Percentiles rank a stretch among this genome's conserved stretches.
These are phyloP conservation scores for Prunus campanulata DNA, from an alignment of 306 rosid genomes.

Conservation along the genomic window DNA sequence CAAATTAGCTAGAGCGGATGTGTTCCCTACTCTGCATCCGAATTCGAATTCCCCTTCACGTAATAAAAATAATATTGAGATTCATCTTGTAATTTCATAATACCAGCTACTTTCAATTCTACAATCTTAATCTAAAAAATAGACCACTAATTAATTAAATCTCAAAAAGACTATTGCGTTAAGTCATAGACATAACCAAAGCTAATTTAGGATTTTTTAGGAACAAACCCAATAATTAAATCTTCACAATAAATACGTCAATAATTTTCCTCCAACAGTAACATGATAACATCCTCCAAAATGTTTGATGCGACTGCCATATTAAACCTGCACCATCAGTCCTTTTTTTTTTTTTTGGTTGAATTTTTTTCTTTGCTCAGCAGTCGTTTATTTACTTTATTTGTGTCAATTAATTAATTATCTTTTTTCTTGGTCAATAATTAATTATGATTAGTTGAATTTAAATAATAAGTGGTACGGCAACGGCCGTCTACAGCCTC, in stretches of 20 bases:
- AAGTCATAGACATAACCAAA: neutral
- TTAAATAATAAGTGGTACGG: neutral
- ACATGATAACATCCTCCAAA: neutral
- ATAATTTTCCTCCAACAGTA: neutral
- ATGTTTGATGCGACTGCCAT: neutral
- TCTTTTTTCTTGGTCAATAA: too few species aligned
- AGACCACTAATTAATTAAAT: neutral
- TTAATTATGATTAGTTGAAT: neutral
- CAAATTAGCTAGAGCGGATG: fast-evolving
- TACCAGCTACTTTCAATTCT: neutral
- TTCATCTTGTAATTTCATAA: too few species aligned
- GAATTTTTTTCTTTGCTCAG: too few species aligned
- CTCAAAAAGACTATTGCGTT: neutral
- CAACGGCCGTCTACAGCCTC: neutral
- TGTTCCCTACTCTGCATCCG: fast-evolving
- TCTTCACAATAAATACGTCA: neutral
- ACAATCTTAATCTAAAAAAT: neutral
- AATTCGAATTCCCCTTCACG: fast-evolving
- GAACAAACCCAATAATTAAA: neutral
- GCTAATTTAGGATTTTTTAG: neutral
- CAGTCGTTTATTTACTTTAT: neutral
- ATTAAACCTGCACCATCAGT: neutral
- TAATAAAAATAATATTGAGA: neutral
- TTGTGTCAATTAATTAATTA: too few species aligned
- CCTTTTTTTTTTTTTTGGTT: neutral